phyloP scores from a whole-genome alignment of 1,139 yeast genomes.

The Candida tropicalis region DNA sequence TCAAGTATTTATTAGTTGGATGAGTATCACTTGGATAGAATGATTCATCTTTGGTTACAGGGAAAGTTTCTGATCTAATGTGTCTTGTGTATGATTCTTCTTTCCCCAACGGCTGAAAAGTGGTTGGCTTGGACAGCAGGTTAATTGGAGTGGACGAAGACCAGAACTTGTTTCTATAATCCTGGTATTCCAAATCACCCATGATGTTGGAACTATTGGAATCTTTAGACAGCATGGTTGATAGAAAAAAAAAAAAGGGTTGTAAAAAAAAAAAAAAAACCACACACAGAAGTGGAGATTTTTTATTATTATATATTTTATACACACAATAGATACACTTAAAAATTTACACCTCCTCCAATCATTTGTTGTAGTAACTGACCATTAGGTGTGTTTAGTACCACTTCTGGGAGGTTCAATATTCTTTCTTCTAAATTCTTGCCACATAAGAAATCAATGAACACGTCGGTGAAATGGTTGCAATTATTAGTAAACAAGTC shows the following conservation, averaged over 20 bases:
- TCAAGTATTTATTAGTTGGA: conserved; percentile 10
- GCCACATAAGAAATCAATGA: conserved; percentile 63
- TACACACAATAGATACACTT: background rate
- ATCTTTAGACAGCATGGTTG: conserved; percentile 17
- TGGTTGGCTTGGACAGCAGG: background rate
- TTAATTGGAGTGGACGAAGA: conserved; percentile 5
- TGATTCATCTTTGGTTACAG: conserved; percentile 5
- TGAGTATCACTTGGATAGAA: background rate
- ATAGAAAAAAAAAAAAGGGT: conserved; percentile 1
- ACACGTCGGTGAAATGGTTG: conserved; percentile 64
- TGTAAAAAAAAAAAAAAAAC: background rate
- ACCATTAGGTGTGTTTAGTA: conserved; percentile 64
- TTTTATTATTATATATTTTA: background rate
- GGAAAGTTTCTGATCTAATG: conserved; percentile 4
- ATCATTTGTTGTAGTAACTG: conserved; percentile 39
- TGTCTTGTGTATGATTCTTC: background rate
- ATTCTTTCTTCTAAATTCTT: conserved; percentile 51
- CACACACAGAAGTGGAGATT: background rate
- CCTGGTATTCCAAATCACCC: conserved; percentile 7
- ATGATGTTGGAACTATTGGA: conserved; percentile 6
- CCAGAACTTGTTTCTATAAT: conserved; percentile 13
- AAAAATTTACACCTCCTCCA: conserved; percentile 1
- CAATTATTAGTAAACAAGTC: conserved; percentile 69
- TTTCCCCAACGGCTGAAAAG: conserved; percentile 9
- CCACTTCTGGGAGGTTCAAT: conserved; percentile 55